Percentiles rank a stretch among this genome's conserved stretches.
phyloP scores from a whole-genome alignment of 225 moss, liverwort and hornwort genomes.

The Sphagnum tenellum region DNA sequence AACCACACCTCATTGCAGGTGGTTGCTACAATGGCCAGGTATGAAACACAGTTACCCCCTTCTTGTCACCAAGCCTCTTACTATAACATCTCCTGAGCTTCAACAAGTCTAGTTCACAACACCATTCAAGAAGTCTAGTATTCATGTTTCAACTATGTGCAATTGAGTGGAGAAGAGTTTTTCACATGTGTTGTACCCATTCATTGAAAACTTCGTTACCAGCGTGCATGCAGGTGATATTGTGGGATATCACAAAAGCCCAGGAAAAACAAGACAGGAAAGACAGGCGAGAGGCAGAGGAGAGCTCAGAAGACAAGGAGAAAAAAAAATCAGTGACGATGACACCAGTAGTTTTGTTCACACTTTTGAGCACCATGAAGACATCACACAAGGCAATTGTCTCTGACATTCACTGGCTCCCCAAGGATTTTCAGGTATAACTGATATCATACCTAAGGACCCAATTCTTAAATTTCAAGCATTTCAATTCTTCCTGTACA shows the following conservation, averaged over 20 bases:
- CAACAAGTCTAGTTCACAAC: too few relatives aligned
- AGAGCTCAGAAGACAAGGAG: slow-evolving; percentile 27
- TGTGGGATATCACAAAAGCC: slow-evolving; percentile 70
- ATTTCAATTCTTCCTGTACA: too few relatives aligned
- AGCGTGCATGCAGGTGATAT: slow-evolving; percentile 35
- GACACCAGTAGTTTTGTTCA: slow-evolving; percentile 58
- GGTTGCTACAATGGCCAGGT: slow-evolving; percentile 94
- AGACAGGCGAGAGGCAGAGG: slow-evolving; percentile 61
- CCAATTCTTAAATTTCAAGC: too few relatives aligned
- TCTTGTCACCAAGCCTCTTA: too few relatives aligned
- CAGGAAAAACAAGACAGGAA: slow-evolving; percentile 63
- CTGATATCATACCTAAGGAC: too few relatives aligned
- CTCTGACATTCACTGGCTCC: slow-evolving; percentile 85
- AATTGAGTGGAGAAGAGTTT: too few relatives aligned
- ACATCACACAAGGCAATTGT: slow-evolving; percentile 72
- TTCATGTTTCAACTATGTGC: too few relatives aligned
- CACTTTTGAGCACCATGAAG: slow-evolving; percentile 42
- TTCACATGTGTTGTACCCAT: too few relatives aligned
- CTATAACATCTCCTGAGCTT: too few relatives aligned
- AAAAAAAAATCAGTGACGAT: slow-evolving; percentile 11
- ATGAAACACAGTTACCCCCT: not conserved
- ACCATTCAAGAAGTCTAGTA: too few relatives aligned
- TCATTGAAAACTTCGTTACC: too few relatives aligned
- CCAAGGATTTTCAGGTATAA: slow-evolving; percentile 66
- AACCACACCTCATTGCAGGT: slow-evolving; percentile 66